Percentiles rank a stretch among this genome's conserved stretches.
phyloP scores from a whole-genome alignment of 2,329 filamentous ascomycete genomes.

The Ceratocystis cacaofunesta region DNA sequence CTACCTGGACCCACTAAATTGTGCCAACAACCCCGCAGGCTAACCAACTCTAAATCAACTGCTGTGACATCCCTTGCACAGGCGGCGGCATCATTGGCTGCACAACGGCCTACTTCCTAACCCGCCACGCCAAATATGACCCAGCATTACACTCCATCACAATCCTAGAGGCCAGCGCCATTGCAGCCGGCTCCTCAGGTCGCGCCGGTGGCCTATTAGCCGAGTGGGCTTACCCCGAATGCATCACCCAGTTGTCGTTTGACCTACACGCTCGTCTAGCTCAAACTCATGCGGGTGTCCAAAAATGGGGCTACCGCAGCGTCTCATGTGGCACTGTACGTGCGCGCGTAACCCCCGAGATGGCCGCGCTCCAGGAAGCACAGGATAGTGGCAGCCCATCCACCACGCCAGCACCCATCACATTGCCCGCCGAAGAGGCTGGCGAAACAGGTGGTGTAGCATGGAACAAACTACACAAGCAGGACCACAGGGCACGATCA shows the following conservation, averaged over 20 bases:
- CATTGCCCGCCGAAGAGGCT: slow-evolving; percentile 12
- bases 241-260: slow-evolving; percentile 75
- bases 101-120: slow-evolving; percentile 82
- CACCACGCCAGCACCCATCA: neutral
- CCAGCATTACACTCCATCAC: slow-evolving; percentile 62
- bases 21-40: slow-evolving; percentile 1
- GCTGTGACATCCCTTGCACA: slow-evolving; percentile 23
- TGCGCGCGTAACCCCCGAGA: slow-evolving; percentile 26
- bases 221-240: slow-evolving; percentile 77
- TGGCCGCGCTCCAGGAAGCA: slow-evolving; percentile 22
- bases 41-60: slow-evolving; percentile 11
- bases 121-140: slow-evolving; percentile 69
- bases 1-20: neutral
- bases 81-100: slow-evolving; percentile 88
- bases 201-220: slow-evolving; percentile 87
- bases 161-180: slow-evolving; percentile 68
- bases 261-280: slow-evolving; percentile 69
- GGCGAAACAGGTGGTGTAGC: slow-evolving; percentile 12
- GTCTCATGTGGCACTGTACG: slow-evolving; percentile 54
- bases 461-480: slow-evolving; percentile 50
- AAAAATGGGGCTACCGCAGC: slow-evolving; percentile 74
- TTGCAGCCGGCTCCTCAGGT: slow-evolving; percentile 84
- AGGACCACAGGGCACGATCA: slow-evolving; percentile 33
- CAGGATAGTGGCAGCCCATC: neutral
- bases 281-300: slow-evolving; percentile 62